Conservation (phyloP, 495 filamentous ascomycete species). For the Parathielavia hyrcaniae region DNA sequence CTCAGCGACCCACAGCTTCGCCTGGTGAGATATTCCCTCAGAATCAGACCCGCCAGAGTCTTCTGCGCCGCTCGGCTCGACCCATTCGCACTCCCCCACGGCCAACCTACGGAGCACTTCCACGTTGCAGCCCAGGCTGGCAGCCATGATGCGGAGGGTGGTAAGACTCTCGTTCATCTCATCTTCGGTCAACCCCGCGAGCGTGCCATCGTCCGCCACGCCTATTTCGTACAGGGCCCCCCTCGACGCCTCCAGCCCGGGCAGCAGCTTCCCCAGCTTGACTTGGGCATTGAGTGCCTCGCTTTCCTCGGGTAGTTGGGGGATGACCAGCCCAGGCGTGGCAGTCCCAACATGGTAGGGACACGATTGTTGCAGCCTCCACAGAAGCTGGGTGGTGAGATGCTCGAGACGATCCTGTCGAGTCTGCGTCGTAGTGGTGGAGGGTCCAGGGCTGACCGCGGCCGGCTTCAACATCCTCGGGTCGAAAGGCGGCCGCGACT, state of each 20-base stretch:
- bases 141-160: slow-evolving; percentile 81
- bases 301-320: slow-evolving; percentile 60
- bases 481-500: slow-evolving; percentile 53
- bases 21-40: slow-evolving; percentile 32
- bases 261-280: slow-evolving; percentile 58
- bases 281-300: slow-evolving; percentile 46
- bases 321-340: slow-evolving; percentile 58
- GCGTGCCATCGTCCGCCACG: slow-evolving; percentile 86
- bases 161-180: slow-evolving; percentile 85
- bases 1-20: slow-evolving; percentile 81
- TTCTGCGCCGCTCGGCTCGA: slow-evolving; percentile 14
- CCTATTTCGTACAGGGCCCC: slow-evolving; percentile 96
- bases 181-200: slow-evolving; percentile 83
- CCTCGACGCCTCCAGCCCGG: slow-evolving; percentile 84
- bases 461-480: slow-evolving; percentile 45
- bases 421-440: slow-evolving; percentile 49
- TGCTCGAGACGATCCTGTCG: slow-evolving; percentile 81
- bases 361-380: slow-evolving; percentile 91
- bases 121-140: slow-evolving; percentile 83
- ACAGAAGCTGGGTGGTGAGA: slow-evolving; percentile 88
- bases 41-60: slow-evolving; percentile 3
- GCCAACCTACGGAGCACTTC: slow-evolving; percentile 74
- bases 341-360: slow-evolving; percentile 78
- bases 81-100: slow-evolving; percentile 83
- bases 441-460: slow-evolving; percentile 18